Conservation (phyloP, 805 yeast genomes). For the Metschnikowia anglica region DNA sequence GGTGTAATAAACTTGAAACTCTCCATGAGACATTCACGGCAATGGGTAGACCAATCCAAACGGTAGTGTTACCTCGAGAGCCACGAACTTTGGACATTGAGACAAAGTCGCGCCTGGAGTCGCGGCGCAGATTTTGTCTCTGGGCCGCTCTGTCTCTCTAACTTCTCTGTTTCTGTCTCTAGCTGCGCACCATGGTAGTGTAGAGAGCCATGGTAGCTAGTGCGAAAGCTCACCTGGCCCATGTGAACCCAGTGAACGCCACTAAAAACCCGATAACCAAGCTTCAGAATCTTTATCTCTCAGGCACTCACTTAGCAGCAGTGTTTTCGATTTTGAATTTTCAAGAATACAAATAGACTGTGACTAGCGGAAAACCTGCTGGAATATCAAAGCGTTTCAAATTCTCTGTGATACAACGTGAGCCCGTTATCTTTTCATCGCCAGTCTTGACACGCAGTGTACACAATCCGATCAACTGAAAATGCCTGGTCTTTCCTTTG, state of each 20-base stretch:
- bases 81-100: background rate
- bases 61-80: background rate
- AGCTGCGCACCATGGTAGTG: background rate
- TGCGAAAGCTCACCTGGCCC: conserved; percentile 3
- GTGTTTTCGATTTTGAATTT: background rate
- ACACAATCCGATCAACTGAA: background rate
- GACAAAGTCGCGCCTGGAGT: conserved; percentile 2
- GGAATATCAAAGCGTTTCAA: no score
- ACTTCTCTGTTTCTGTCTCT: background rate
- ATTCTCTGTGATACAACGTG: no score
- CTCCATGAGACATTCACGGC: conserved; percentile 14
- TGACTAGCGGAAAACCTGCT: background rate
- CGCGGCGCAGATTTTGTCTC: background rate
- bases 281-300: background rate
- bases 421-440: background rate
- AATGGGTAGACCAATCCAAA: background rate
- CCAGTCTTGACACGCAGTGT: background rate
- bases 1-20: conserved; percentile 57
- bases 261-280: background rate
- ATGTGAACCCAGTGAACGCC: background rate
- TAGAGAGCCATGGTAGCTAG: background rate
- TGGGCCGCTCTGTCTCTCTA: no score
- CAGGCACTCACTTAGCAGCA: background rate
- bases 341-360: no score
- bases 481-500: conserved; percentile 92